Base-by-base conservation (phyloP, 192 early-diverging fungal genomes). In the Podila clonocystis region DNA sequence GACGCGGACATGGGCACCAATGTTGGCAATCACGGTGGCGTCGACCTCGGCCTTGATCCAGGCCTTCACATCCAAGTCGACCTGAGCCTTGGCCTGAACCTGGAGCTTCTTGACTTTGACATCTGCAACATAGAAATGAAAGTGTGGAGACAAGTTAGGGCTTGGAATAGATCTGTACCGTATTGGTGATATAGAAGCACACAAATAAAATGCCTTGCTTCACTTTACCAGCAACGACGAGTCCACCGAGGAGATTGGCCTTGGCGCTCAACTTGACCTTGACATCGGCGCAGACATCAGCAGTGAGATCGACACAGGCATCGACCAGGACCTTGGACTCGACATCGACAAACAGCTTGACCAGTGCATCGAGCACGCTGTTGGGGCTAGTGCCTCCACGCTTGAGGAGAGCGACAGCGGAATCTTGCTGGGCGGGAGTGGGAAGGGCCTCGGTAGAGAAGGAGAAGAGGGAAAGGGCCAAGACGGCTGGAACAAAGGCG, bases 381-480 rank as follows among this genome's bases (percentile, higher is more conserved):
- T 22, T 52, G 34, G 28, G 38, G 52, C 29, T 65, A 24, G 41
- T 22, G 19, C 9, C 30, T 28, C 67, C 68, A 38, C 74, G 74
- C 74, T 76, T 76, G 28, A 79, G 31, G 59, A 79, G 45, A 0
- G 22, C 33, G 24, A 78, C 50, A 19, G 75, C 75, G 9, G 26
- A 9, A n/a, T 36, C 57, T 30, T 79, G 34, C 20, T 59, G 65
- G 4, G 28, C 38, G 58, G 17, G n/a, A 2, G 65, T 58, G 31
- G 75, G 64, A 7, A 72, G 69, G 5, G 76, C 76, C 75, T 78
- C 63, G 50, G 75, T 50, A 1, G 75, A 66, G 61, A 69, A 69
- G 61, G 70, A 19, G 61, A 79, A 79, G 52, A 79, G 61, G 45
- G 63, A 59, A 58, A 79, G 57, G 50, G 69, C 76, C 34, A 79